Evolutionary conservation across 306 rosid genomes (phyloP).

Genomic region (Potentilla sterilis): DNA sequence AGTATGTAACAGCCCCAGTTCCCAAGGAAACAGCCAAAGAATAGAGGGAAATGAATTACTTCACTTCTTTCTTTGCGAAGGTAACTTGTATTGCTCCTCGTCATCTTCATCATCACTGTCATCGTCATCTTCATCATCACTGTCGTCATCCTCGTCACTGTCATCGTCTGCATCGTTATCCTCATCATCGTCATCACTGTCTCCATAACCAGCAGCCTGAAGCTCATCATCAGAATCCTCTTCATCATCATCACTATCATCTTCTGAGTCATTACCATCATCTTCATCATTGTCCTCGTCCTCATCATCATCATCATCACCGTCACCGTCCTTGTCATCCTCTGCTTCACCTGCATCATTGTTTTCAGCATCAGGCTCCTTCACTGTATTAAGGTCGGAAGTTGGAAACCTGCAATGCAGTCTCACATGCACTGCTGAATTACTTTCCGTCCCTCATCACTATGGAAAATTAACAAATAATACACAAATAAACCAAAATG

Average conservation of each 20-base stretch:
- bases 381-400: slow-evolving; percentile 16
- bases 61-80: slow-evolving; percentile 15
- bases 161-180: not conserved
- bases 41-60: not conserved
- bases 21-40: not conserved
- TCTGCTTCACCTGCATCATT: not conserved
- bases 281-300: not conserved
- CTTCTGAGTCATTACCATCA: slow-evolving; percentile 13
- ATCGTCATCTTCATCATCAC: not conserved
- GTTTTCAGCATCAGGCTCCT: slow-evolving; percentile 21
- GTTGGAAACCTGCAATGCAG: slow-evolving; percentile 25
- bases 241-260: slow-evolving; percentile 13
- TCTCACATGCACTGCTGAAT: slow-evolving; percentile 14
- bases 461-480: not conserved
- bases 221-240: slow-evolving; percentile 10
- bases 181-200: not conserved
- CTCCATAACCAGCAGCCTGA: not conserved
- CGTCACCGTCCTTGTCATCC: not conserved
- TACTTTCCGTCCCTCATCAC: slow-evolving; percentile 1
- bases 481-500: not conserved
- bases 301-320: not conserved
- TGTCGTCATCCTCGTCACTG: not conserved
- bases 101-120: not conserved
- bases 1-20: not conserved
- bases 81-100: not conserved